Conservation (phyloP, 2,329 filamentous ascomycete species). For the Ophiostoma sp. region DNA sequence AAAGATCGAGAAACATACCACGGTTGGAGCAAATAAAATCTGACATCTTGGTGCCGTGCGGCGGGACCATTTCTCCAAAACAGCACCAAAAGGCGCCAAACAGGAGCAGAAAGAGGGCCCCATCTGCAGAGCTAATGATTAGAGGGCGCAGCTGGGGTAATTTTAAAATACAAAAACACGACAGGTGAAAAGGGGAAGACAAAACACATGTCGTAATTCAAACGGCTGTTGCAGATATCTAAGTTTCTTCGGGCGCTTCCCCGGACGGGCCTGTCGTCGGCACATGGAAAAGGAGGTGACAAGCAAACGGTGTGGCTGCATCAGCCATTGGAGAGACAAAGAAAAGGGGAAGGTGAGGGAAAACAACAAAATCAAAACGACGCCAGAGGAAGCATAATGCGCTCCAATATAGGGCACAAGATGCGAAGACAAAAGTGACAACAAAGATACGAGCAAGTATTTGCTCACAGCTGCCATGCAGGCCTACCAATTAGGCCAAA, state of each 20-base stretch:
- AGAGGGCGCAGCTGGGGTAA: background rate
- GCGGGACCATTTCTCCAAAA: background rate
- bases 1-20: background rate
- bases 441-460: background rate
- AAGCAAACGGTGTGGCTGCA: background rate
- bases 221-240: background rate
- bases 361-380: background rate
- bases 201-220: background rate
- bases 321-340: background rate
- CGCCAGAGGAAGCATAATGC: background rate
- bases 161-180: background rate
- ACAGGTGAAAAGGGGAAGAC: background rate
- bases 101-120: background rate
- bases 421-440: no score
- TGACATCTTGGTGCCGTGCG: background rate
- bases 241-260: background rate
- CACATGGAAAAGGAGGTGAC: background rate
- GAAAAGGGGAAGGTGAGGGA: background rate
- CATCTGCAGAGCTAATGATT: slow-evolving; percentile 9
- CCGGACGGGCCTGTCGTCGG: background rate
- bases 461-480: background rate
- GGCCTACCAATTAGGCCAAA: background rate
- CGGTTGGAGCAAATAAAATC: background rate
- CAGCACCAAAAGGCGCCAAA: background rate
- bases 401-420: slow-evolving; percentile 3